phyloP scores from a whole-genome alignment of 129 eudicot species.

The Saussurea involucrata region DNA sequence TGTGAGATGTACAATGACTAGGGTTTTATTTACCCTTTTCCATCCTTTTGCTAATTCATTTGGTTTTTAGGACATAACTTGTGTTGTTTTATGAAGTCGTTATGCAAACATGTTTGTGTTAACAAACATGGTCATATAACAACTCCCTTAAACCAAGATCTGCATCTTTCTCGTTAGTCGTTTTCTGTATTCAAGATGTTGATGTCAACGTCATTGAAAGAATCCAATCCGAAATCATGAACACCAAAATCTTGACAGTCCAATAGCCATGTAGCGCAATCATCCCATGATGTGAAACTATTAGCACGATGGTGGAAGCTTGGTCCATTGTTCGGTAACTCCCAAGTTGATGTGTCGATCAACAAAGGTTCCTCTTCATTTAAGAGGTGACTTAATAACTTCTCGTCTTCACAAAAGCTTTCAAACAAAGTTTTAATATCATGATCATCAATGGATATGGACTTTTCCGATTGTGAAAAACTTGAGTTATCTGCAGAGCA shows the following conservation, averaged over 20 bases:
- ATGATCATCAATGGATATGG: slow-evolving; percentile 15
- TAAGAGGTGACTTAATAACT: slow-evolving; percentile 52
- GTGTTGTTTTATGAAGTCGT: not conserved
- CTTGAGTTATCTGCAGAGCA: slow-evolving; percentile 39
- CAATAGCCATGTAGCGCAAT: slow-evolving; percentile 53
- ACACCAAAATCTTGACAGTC: slow-evolving; percentile 81
- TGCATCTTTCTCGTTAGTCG: not conserved
- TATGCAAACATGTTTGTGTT: not conserved
- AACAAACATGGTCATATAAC: not conserved
- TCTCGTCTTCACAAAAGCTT: slow-evolving; percentile 39
- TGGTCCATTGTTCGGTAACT: slow-evolving; percentile 24
- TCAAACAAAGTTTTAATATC: slow-evolving; percentile 30
- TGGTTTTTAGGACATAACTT: not conserved
- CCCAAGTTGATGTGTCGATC: slow-evolving; percentile 42
- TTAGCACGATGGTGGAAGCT: slow-evolving; percentile 2
- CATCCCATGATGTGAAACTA: slow-evolving; percentile 47
- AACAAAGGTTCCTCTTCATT: slow-evolving; percentile 36
- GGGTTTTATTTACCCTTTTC: slow-evolving; percentile 6
- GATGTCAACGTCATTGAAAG: slow-evolving; percentile 45
- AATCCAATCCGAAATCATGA: slow-evolving; percentile 64
- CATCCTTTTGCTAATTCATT: not conserved
- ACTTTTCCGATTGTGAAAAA: slow-evolving; percentile 24
- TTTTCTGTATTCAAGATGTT: slow-evolving; percentile 32
- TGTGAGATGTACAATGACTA: slow-evolving; percentile 4
- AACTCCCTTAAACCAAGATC: not conserved